Evolutionary conservation across 2,329 filamentous ascomycete species (phyloP).

Genomic region (Claviceps arundinis): DNA sequence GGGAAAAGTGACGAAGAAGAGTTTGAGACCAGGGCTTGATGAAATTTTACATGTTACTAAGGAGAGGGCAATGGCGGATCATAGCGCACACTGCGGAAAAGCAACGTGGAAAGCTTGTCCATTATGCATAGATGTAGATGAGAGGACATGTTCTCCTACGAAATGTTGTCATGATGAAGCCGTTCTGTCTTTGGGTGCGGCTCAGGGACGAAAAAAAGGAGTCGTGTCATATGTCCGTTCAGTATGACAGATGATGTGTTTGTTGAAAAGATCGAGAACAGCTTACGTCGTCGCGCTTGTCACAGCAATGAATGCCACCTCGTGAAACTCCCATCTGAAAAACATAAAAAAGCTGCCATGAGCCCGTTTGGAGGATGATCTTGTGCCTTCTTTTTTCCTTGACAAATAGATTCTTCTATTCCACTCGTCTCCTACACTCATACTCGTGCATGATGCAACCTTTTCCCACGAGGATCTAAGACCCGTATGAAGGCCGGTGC

Average conservation of each 20-base stretch:
- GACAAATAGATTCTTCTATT: neutral
- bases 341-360: neutral
- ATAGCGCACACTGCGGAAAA: too few relatives aligned
- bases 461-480: neutral
- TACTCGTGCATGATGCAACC: neutral
- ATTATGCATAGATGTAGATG: neutral
- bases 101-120: neutral
- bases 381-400: neutral
- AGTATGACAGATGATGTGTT: neutral
- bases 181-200: neutral
- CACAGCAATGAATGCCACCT: neutral
- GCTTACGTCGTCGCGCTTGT: neutral
- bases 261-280: neutral
- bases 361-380: neutral
- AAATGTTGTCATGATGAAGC: neutral
- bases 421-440: neutral
- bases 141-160: neutral
- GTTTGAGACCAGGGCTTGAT: slow-evolving; percentile 28
- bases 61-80: neutral
- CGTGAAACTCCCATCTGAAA: neutral
- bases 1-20: slow-evolving; percentile 27
- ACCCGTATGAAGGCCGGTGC: neutral
- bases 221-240: neutral
- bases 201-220: neutral
- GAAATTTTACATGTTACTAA: neutral